A percentile compares a stretch with the other conserved stretches of the same genome.
These are phyloP conservation scores for Aspergillus sp. DNA, from an alignment of 2,329 filamentous ascomycete genomes.

Conservation along the genomic window DNA sequence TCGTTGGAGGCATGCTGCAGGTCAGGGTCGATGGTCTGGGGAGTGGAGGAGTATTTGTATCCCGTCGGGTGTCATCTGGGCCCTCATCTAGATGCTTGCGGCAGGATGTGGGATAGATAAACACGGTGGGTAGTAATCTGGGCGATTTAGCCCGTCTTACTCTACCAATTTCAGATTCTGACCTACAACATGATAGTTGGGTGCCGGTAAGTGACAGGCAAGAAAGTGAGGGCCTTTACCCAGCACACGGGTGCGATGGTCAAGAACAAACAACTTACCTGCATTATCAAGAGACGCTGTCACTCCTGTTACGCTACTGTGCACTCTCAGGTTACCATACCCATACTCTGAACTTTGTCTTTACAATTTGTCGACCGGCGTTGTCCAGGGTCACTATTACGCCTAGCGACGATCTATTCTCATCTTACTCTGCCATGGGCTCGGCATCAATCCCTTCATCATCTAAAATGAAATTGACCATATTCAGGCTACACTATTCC, in stretches of 20 bases:
- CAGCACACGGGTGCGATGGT: too few relatives aligned
- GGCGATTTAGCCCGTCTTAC: too few relatives aligned
- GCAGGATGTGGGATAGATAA: background rate
- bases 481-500: background rate
- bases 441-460: too few relatives aligned
- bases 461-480: too few relatives aligned
- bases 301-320: background rate
- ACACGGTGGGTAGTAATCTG: too few relatives aligned
- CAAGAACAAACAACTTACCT: too few relatives aligned
- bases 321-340: too few relatives aligned
- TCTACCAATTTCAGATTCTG: background rate
- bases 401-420: too few relatives aligned
- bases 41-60: slow-evolving; percentile 2
- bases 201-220: background rate
- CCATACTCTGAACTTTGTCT: slow-evolving; percentile 4
- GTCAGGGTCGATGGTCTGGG: background rate
- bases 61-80: background rate
- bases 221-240: slow-evolving; percentile 6
- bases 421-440: too few relatives aligned
- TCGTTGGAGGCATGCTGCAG: background rate
- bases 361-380: background rate
- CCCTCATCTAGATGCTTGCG: slow-evolving; percentile 4
- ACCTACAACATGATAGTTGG: background rate
- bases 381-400: too few relatives aligned
- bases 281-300: background rate